A percentile compares a stretch with the other conserved stretches of the same genome.
Conservation (phyloP, 164 flowering plant genomes). For the Taxillus chinensis region DNA sequence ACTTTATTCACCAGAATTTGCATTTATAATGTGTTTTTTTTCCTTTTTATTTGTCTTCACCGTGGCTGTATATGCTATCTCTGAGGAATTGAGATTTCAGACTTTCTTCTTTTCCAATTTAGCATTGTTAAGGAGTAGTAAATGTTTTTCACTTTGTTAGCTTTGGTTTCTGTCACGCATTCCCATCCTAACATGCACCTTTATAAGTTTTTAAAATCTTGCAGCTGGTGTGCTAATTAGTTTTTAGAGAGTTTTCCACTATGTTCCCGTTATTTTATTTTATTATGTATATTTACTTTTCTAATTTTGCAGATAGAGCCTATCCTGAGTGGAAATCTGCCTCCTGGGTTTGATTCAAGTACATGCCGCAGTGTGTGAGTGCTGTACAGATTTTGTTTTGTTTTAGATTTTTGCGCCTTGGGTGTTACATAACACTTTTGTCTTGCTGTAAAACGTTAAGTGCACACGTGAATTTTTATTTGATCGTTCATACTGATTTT, state of each 20-base stretch:
- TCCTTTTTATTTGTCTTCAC: no score
- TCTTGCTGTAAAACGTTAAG: no score
- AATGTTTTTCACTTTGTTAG: not conserved
- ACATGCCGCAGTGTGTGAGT: constrained; percentile 58
- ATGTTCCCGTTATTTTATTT: not conserved
- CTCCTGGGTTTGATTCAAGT: constrained; percentile 45
- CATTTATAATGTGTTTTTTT: no score
- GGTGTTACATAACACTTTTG: no score
- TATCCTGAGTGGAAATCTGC: constrained; percentile 44
- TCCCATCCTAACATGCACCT: not conserved
- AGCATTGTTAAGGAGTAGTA: no score
- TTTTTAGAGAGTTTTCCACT: constrained; percentile 3
- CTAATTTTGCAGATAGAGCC: constrained; percentile 40
- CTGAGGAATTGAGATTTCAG: no score
- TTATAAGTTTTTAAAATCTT: not conserved
- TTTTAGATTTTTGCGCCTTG: not conserved
- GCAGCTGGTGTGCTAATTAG: not conserved
- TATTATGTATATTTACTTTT: constrained; percentile 9
- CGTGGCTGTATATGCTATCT: no score
- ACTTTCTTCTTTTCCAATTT: no score
- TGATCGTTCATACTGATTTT: no score
- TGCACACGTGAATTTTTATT: no score
- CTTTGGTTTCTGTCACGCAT: not conserved
- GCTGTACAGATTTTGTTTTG: constrained; percentile 6
- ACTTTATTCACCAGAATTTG: no score